Evolutionary conservation across 2,329 filamentous ascomycete genomes (phyloP).

Genomic region (Fusarium oligoseptatum): DNA sequence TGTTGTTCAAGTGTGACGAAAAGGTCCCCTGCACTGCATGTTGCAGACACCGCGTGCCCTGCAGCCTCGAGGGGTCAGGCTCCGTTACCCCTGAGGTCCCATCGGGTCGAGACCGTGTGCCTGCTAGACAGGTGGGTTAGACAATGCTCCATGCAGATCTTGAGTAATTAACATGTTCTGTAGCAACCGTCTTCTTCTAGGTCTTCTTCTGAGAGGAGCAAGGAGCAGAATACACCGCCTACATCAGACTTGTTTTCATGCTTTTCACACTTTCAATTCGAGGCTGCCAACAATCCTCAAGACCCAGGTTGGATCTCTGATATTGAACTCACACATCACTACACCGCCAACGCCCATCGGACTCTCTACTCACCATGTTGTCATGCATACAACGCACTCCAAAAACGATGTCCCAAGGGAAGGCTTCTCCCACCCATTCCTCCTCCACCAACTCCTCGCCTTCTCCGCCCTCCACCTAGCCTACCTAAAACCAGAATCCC

Average conservation of each 20-base stretch:
- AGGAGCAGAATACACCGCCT: not conserved
- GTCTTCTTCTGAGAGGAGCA: not conserved
- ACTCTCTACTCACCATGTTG: constrained; percentile 8
- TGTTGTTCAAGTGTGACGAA: constrained; percentile 24
- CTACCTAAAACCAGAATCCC: constrained; percentile 6
- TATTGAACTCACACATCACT: constrained; percentile 25
- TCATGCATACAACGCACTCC: constrained; percentile 5
- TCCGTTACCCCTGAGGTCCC: not conserved
- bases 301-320: constrained; percentile 8
- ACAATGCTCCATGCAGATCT: not conserved
- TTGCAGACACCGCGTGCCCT: constrained; percentile 15
- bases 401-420: constrained; percentile 14
- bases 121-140: not conserved
- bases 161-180: not conserved
- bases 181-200: not conserved
- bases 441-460: constrained; percentile 26
- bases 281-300: not conserved
- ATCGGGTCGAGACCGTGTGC: not conserved
- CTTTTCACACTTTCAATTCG: constrained; percentile 17
- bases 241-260: constrained; percentile 1
- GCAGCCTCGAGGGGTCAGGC: constrained; percentile 11
- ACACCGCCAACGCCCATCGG: constrained; percentile 23
- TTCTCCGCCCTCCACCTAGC: constrained; percentile 28
- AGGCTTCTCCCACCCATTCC: constrained; percentile 5
- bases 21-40: constrained; percentile 23